These are phyloP conservation scores for Rhodosporidiobolus odoratus DNA, from an alignment of 768 basidiomycete species.

Conservation along the genomic window DNA sequence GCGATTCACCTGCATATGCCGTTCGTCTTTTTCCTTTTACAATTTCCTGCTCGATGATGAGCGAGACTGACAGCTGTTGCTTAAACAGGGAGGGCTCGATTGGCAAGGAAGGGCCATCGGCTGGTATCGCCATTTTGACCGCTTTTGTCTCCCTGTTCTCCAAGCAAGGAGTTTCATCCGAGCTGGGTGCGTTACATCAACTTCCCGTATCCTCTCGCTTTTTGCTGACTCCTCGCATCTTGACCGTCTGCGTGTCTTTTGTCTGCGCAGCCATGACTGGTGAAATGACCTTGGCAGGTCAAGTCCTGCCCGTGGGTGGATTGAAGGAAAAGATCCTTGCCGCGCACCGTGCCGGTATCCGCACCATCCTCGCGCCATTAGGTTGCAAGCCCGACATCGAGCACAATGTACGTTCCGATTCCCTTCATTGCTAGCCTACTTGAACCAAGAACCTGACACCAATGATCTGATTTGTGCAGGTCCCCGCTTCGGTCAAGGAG, in stretches of 20 bases:
- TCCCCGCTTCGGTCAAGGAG: conserved; percentile 83
- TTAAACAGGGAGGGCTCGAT: conserved; percentile 30
- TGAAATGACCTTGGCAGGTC: conserved; percentile 91
- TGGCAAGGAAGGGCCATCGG: conserved; percentile 66
- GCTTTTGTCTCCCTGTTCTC: conserved; percentile 90
- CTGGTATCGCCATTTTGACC: conserved; percentile 85
- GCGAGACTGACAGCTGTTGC: background rate
- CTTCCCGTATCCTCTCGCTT: background rate
- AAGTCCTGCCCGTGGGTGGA: conserved; percentile 92
- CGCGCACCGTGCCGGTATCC: conserved; percentile 93
- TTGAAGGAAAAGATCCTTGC: conserved; percentile 89
- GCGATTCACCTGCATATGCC: conserved; percentile 98
- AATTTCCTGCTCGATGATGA: conserved; percentile 53
- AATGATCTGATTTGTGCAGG: conserved; percentile 8
- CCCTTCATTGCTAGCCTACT: background rate
- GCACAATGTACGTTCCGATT: conserved; percentile 64
- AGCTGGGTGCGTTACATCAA: conserved; percentile 57
- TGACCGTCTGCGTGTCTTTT: too few species aligned
- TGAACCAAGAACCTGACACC: too few species aligned
- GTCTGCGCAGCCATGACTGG: conserved; percentile 88
- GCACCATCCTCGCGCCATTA: conserved; percentile 76
- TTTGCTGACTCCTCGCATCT: background rate
- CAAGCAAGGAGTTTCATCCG: conserved; percentile 47
- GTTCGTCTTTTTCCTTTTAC: conserved; percentile 54
- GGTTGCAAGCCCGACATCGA: conserved; percentile 92